Evolutionary conservation across 2,329 filamentous ascomycete genomes (phyloP).

Genomic region (Fusarium sororula): DNA sequence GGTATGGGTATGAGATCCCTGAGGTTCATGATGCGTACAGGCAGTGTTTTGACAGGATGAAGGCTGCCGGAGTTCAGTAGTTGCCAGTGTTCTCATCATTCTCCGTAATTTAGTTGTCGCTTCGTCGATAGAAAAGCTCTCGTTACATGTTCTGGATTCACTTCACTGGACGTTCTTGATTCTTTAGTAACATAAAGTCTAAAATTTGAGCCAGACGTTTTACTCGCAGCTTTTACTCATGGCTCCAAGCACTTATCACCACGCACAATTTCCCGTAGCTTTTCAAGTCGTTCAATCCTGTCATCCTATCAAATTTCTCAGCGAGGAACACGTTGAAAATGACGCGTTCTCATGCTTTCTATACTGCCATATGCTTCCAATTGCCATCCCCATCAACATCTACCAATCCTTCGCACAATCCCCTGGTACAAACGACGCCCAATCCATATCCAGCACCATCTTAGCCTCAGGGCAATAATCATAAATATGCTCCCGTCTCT

Average conservation of each 20-base stretch:
- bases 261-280: not conserved
- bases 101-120: too few relatives aligned
- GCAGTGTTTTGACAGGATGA: slow-evolving; percentile 5
- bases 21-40: slow-evolving; percentile 70
- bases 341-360: not conserved
- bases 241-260: not conserved
- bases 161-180: fast-evolving
- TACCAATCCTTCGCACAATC: not conserved
- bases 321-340: fast-evolving
- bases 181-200: fast-evolving
- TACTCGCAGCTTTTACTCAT: fast-evolving
- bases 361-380: fast-evolving
- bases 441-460: not conserved
- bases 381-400: fast-evolving
- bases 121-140: not conserved
- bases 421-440: not conserved
- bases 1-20: slow-evolving; percentile 66
- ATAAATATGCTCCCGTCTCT: not conserved
- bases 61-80: not conserved
- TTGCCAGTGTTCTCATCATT: fast-evolving
- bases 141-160: not conserved
- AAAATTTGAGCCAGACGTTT: fast-evolving
- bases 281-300: not conserved
- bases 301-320: fast-evolving
- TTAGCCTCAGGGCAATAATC: not conserved